Conservation (phyloP, 2,329 filamentous ascomycete species). For the Chrysosporium queenslandicum region DNA sequence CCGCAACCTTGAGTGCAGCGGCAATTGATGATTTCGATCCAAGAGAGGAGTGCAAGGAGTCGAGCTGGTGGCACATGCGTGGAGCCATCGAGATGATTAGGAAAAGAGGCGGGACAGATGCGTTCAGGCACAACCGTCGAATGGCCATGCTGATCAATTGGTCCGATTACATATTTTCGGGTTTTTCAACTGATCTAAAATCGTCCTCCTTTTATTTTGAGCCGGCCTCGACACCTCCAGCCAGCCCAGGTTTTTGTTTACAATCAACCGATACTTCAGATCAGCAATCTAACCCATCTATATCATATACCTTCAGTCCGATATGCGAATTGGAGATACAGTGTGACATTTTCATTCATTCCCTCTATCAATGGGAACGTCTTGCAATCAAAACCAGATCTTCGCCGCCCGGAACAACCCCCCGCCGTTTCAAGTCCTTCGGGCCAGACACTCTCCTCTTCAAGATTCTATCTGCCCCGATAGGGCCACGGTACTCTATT, state of each 20-base stretch:
- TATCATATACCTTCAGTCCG: constrained; percentile 16
- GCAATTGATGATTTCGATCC: constrained; percentile 35
- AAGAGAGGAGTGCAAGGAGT: constrained; percentile 29
- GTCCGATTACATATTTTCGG: constrained; percentile 35
- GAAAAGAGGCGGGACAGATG: constrained; percentile 29
- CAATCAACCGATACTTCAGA: neutral
- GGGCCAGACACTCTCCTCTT: constrained; percentile 25
- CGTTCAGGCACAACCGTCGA: constrained; percentile 29
- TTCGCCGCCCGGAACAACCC: constrained; percentile 1
- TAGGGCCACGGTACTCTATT: constrained; percentile 26
- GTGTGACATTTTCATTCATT: constrained; percentile 32
- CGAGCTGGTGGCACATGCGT: constrained; percentile 35
- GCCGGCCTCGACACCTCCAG: constrained; percentile 4
- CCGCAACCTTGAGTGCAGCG: constrained; percentile 32
- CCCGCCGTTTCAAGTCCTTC: constrained; percentile 24
- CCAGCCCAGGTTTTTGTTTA: neutral
- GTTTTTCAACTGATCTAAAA: constrained; percentile 26
- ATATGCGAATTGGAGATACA: constrained; percentile 28
- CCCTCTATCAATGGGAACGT: constrained; percentile 31
- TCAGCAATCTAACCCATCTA: constrained; percentile 9
- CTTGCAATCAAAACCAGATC: constrained; percentile 26
- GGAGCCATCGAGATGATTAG: constrained; percentile 32
- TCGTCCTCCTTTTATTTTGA: constrained; percentile 31
- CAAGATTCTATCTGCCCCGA: constrained; percentile 28
- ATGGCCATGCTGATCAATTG: constrained; percentile 35